These are phyloP conservation scores for Zymoseptoria ardabiliae DNA, from an alignment of 2,329 filamentous ascomycete genomes.

Conservation along the genomic window DNA sequence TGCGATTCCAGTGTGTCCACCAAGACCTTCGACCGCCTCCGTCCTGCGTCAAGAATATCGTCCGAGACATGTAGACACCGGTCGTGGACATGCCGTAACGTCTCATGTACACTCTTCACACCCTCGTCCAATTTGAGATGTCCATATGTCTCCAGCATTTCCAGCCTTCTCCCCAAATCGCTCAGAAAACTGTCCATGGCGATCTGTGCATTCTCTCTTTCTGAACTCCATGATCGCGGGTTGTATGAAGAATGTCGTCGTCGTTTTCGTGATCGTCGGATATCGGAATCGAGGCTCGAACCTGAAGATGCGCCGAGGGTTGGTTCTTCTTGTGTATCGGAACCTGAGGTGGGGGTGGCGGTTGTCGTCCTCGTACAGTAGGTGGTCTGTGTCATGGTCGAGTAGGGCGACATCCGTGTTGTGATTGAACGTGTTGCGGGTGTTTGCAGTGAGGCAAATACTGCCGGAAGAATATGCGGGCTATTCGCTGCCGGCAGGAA, in stretches of 20 bases:
- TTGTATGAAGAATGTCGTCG: conserved; percentile 43
- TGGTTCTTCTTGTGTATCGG: conserved; percentile 38
- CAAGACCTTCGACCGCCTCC: conserved; percentile 75
- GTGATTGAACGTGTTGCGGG: neutral
- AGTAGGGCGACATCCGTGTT: neutral
- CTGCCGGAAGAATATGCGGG: neutral
- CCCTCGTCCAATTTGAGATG: conserved; percentile 77
- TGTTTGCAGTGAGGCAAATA: neutral
- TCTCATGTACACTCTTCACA: conserved; percentile 76
- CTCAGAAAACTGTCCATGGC: conserved; percentile 69
- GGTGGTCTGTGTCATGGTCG: conserved; percentile 11
- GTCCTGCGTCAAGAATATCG: conserved; percentile 80
- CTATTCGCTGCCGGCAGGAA: neutral
- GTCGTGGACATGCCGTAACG: conserved; percentile 76
- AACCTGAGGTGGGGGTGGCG: conserved; percentile 11
- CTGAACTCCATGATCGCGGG: conserved; percentile 36
- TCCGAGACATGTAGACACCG: conserved; percentile 86
- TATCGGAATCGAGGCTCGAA: conserved; percentile 28
- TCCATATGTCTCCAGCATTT: conserved; percentile 81
- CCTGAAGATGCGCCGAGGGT: conserved; percentile 33
- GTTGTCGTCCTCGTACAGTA: conserved; percentile 8
- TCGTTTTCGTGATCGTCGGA: conserved; percentile 31
- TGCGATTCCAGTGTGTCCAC: conserved; percentile 84
- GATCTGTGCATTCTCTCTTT: conserved; percentile 42
- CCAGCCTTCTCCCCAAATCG: conserved; percentile 78